Conservation (phyloP, 2,329 filamentous ascomycete genomes). For the Fusarium sp. region DNA sequence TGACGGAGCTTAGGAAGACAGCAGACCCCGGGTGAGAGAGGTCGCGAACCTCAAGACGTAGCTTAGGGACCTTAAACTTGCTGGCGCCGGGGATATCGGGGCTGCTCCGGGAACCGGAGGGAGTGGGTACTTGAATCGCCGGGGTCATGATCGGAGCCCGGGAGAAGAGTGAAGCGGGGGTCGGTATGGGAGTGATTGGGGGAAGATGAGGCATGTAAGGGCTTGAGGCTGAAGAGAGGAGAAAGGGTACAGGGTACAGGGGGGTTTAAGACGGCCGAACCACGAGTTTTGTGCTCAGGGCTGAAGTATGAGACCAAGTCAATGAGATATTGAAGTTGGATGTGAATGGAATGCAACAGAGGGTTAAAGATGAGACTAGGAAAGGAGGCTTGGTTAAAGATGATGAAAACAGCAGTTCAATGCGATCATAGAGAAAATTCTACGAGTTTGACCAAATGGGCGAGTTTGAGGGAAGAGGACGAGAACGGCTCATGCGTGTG, state of each 20-base stretch:
- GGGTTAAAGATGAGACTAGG: conserved; percentile 6
- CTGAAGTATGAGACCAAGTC: neutral
- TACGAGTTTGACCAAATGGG: neutral
- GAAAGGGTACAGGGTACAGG: neutral
- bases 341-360: conserved; percentile 31
- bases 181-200: conserved; percentile 36
- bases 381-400: conserved; percentile 9
- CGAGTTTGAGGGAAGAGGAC: neutral
- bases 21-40: conserved; percentile 68
- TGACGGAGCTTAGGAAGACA: conserved; percentile 74
- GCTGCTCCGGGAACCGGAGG: conserved; percentile 25
- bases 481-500: neutral
- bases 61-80: conserved; percentile 61
- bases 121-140: conserved; percentile 38
- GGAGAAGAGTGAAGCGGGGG: conserved; percentile 39
- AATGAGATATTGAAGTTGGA: neutral
- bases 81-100: conserved; percentile 26
- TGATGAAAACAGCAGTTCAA: conserved; percentile 4
- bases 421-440: neutral
- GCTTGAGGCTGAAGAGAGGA: neutral
- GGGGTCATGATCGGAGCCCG: conserved; percentile 44
- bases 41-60: conserved; percentile 70
- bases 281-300: neutral
- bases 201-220: conserved; percentile 42
- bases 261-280: neutral